A percentile compares a stretch with the other conserved stretches of the same genome.
Conservation (phyloP, 768 basidiomycete species). For the Royoungia palumana region DNA sequence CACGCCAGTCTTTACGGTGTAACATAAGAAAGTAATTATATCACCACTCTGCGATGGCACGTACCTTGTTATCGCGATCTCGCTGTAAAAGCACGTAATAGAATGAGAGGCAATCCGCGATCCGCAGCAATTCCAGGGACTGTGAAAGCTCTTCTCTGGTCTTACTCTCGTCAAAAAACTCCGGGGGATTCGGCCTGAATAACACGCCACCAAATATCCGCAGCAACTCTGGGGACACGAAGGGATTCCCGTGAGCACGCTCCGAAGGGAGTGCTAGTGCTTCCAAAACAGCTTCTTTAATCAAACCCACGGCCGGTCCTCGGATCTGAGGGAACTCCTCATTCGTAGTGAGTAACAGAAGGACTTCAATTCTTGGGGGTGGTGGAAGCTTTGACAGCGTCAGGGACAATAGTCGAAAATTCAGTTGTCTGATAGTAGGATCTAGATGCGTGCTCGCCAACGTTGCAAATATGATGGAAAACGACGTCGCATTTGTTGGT, state of each 20-base stretch:
- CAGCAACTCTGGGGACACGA: conserved; percentile 55
- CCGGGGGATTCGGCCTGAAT: conserved; percentile 54
- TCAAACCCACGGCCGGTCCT: conserved; percentile 61
- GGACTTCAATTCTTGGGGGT: conserved; percentile 48
- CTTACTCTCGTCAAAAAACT: conserved; percentile 40
- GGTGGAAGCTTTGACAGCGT: conserved; percentile 49
- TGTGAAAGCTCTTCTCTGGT: conserved; percentile 47
- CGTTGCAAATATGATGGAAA: conserved; percentile 49
- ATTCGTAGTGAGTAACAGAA: conserved; percentile 51
- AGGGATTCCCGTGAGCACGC: conserved; percentile 34
- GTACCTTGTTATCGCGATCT: conserved; percentile 56
- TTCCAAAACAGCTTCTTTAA: conserved; percentile 65
- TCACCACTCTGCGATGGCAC: conserved; percentile 1
- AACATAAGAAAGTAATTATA: neutral
- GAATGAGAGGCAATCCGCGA: conserved; percentile 64
- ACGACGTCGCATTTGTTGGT: conserved; percentile 45
- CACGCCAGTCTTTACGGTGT: conserved; percentile 46
- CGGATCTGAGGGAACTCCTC: conserved; percentile 62
- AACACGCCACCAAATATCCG: conserved; percentile 57
- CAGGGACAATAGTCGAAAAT: conserved; percentile 57
- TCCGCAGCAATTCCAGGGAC: conserved; percentile 55
- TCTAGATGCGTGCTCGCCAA: conserved; percentile 64
- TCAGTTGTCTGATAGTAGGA: conserved; percentile 52
- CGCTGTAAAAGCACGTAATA: conserved; percentile 63
- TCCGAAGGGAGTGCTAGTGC: conserved; percentile 34